These are phyloP conservation scores for Phytomonas francai DNA, from an alignment of 208 protist genomes.

Conservation along the genomic window DNA sequence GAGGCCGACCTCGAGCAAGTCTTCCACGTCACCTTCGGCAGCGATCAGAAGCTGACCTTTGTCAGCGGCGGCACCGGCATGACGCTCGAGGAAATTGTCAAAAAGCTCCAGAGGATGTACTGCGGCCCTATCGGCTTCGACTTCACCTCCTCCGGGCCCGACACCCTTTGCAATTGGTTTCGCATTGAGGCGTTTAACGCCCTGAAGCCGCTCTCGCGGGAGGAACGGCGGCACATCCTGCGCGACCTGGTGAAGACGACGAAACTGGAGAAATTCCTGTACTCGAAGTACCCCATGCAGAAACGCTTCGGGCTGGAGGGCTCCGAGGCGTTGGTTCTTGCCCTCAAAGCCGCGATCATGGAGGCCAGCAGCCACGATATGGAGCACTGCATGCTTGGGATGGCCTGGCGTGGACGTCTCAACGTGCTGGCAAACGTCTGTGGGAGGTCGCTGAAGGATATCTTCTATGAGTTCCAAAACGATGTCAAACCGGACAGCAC, in stretches of 20 bases:
- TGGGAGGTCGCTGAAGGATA: conserved; percentile 86
- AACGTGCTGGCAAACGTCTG: conserved; percentile 96
- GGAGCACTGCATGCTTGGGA: conserved; percentile 92
- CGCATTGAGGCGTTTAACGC: conserved; percentile 83
- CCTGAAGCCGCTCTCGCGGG: conserved; percentile 28
- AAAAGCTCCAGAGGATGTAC: conserved; percentile 78
- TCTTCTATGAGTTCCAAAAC: conserved; percentile 90
- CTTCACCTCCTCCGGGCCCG: conserved; percentile 95
- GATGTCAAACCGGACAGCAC: conserved; percentile 31
- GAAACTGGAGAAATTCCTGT: conserved; percentile 92
- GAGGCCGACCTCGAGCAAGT: conserved; percentile 59
- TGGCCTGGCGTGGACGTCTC: conserved; percentile 97
- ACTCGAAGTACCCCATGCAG: conserved; percentile 89
- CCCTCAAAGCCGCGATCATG: conserved; percentile 91
- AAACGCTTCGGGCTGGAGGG: conserved; percentile 97
- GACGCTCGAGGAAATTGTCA: conserved; percentile 73
- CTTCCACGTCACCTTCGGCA: conserved; percentile 78
- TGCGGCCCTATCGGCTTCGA: conserved; percentile 91
- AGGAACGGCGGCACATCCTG: conserved; percentile 66
- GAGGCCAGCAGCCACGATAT: conserved; percentile 77
- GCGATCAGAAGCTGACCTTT: conserved; percentile 66
- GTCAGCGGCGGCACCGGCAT: conserved; percentile 59
- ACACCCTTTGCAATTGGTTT: conserved; percentile 94
- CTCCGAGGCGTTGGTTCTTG: conserved; percentile 93
- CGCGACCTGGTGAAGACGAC: conserved; percentile 85